A percentile compares a stretch with the other conserved stretches of the same genome.
Evolutionary conservation across 305 asterid genomes (phyloP).

Genomic region (Striga hermonthica): DNA sequence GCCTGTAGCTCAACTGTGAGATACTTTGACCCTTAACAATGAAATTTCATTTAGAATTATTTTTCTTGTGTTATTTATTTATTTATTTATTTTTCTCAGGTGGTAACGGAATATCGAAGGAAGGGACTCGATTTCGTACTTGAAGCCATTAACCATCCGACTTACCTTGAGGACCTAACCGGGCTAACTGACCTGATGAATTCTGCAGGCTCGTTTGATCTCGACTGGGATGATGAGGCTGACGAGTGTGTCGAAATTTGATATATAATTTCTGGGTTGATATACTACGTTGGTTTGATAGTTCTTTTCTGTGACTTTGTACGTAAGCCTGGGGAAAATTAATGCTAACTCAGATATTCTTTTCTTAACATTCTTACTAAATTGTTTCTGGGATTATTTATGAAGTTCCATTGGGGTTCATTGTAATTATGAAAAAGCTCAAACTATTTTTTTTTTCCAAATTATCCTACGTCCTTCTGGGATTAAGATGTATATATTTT

Average conservation of each 20-base stretch:
- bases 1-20: slow-evolving; percentile 84
- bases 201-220: slow-evolving; percentile 54
- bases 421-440: no score
- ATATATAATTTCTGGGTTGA: slow-evolving; percentile 20
- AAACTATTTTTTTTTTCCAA: no score
- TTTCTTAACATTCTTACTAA: background rate
- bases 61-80: background rate
- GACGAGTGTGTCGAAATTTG: slow-evolving; percentile 55
- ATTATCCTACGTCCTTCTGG: no score
- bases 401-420: no score
- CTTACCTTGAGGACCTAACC: slow-evolving; percentile 81
- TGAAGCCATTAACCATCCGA: slow-evolving; percentile 83
- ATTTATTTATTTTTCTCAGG: slow-evolving; percentile 45
- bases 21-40: background rate
- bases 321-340: slow-evolving; percentile 6
- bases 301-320: slow-evolving; percentile 19
- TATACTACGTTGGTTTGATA: slow-evolving; percentile 1
- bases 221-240: slow-evolving; percentile 65
- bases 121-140: slow-evolving; percentile 72
- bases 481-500: no score
- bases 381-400: background rate
- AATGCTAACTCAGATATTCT: background rate
- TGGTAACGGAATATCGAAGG: slow-evolving; percentile 63
- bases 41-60: background rate
- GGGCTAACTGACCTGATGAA: slow-evolving; percentile 86